Base-by-base conservation (phyloP, 495 filamentous ascomycete species). In the Neurospora pannonica region DNA sequence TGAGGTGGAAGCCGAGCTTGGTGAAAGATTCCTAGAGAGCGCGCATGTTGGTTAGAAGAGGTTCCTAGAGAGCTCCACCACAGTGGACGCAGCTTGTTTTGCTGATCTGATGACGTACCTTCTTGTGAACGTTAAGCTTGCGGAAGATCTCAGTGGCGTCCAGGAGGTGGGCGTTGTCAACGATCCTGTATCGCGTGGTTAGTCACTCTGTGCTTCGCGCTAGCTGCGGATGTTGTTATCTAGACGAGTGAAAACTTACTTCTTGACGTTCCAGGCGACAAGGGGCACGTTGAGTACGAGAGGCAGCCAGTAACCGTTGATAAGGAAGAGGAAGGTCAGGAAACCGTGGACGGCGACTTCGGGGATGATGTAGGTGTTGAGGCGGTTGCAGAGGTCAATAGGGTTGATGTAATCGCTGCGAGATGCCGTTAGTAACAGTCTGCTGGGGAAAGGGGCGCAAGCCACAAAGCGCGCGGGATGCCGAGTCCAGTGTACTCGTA, bases 141-240 rank as follows among this genome's bases (percentile, higher is more conserved):
- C 96, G 88, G 90, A 99, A 99, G 79, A 99, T 99, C 87, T 99
- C 96, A 60, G 96, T 99, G 75, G 96, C 96, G 83, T 99, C 96
- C 73, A 99, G 86, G 31, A 99, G 89, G 82, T 99, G 96, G 77
- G 94, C 92, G 85, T 99, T 98, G 74, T 98, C 95, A 76, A 94
- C 89, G 80, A 98, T 98, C 87, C 96, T 99, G 78, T 24, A 48
- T 38, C 40, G 21, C 15, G 34, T 62, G 28, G 15, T 62, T 62
- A 62, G 54, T 62, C 17, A 34, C 28, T 6, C 43, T 39, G 75
- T n/a, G n/a, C n/a, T 84, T 70, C 85, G 81, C 75, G 13, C 13
- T 38, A 75, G 46, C 71, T 43, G 38, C 5, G 24, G 17, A 34
- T 71, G n/a, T 1, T 31, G 34, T n/a, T 19, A 40, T 42, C 11